Evolutionary conservation across 176 grass and related monocot genomes (phyloP), one percentile per base, ranked within the genome.

Genomic region (Pharus latifolius): DNA sequence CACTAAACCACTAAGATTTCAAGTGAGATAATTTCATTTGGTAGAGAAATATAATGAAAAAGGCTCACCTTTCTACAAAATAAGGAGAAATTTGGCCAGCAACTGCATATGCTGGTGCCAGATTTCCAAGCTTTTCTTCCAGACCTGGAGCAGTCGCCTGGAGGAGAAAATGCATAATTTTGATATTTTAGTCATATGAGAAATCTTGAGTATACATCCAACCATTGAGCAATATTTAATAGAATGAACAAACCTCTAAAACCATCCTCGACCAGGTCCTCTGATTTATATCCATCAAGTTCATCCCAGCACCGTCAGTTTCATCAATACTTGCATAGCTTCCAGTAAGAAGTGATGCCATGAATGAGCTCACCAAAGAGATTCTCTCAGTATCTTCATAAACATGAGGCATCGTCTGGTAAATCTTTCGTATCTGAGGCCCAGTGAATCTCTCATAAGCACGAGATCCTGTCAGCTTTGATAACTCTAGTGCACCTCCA

Each of bases 231-330:
- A n/a, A n/a, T n/a, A n/a, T n/a, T n/a, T n/a, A n/a, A n/a, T n/a
- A n/a, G n/a, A n/a, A n/a, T n/a, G 67, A 42, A 56, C 61, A 18
- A 67, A 98, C 94, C 87, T 98, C 89, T 69, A 98, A 81, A 86
- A 70, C 84, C 76, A 67, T 49, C 40, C 83, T 92, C 24, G 89
- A 92, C 94, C 89, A 98, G 46, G 52, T 49, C 24, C 89, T 88
- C 13, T 82, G 47, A 58, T 88, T 92, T 80, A 98, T 88, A 78
- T 93, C 94, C 94, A 98, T 98, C 78, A 98, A 93, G 54, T 93
- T 98, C 94, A 98, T 98, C 62, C 94, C 94, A 48, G 94, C 86
- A 40, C 89, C 94, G 37, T 98, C 94, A 63, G 94, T 90, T 77
- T 98, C 89, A 78, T 98, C 94, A 58, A 98, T 98, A 64, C 87